Conservation (phyloP, 148 eudicot species). For the Cornus suecica region DNA sequence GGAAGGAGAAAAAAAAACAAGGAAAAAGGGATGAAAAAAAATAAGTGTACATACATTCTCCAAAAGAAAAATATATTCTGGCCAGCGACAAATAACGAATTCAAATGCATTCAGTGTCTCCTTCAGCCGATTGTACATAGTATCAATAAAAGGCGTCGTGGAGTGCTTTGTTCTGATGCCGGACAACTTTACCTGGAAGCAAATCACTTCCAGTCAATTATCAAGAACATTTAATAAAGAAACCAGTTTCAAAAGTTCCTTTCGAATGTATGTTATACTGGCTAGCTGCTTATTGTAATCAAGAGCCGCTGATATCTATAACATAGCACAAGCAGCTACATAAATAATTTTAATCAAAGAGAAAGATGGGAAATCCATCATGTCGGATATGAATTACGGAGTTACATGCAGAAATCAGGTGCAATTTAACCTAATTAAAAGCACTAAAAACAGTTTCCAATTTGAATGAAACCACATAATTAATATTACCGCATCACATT, state of each 20-base stretch:
- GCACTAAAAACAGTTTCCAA: neutral
- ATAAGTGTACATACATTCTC: slow-evolving; percentile 56
- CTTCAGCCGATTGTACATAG: slow-evolving; percentile 67
- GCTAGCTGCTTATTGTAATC: no score
- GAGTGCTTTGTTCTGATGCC: slow-evolving; percentile 62
- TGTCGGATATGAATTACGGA: no score
- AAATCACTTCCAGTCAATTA: neutral
- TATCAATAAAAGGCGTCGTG: slow-evolving; percentile 80
- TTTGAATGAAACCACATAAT: neutral
- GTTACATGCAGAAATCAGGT: no score
- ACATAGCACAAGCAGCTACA: no score
- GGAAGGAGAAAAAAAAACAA: no score
- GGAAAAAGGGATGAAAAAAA: neutral
- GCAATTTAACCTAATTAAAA: no score
- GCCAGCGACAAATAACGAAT: slow-evolving; percentile 86
- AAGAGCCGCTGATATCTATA: no score
- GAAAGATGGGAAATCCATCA: no score
- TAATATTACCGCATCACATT: slow-evolving; percentile 63
- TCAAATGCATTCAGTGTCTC: slow-evolving; percentile 69
- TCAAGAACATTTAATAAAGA: slow-evolving; percentile 2
- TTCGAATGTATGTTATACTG: neutral
- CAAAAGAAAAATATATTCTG: slow-evolving; percentile 72
- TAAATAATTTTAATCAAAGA: no score
- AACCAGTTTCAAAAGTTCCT: neutral
- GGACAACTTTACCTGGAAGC: slow-evolving; percentile 64